Evolutionary conservation across 2,329 filamentous ascomycete species (phyloP).

Genomic region (Pyrenochaeta sp.): DNA sequence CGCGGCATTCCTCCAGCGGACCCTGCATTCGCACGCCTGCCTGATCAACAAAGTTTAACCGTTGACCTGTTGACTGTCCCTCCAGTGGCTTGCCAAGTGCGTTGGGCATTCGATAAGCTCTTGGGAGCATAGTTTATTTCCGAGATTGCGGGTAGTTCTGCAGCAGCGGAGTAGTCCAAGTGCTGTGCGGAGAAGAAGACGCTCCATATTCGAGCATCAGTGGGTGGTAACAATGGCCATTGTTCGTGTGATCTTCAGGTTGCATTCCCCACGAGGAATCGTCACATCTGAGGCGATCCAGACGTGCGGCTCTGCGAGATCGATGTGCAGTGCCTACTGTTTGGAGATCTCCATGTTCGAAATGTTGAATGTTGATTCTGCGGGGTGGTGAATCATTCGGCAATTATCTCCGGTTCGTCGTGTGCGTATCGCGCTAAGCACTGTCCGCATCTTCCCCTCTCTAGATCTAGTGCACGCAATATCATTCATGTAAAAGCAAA

Average conservation of each 20-base stretch:
- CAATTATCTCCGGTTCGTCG: constrained; percentile 7
- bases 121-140: constrained; percentile 26
- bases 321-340: constrained; percentile 9
- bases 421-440: constrained; percentile 4
- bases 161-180: constrained; percentile 4
- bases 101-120: constrained; percentile 19
- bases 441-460: background rate
- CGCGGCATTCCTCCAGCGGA: constrained; percentile 24
- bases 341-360: constrained; percentile 15
- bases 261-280: constrained; percentile 28
- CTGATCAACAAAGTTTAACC: constrained; percentile 28
- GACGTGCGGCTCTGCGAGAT: constrained; percentile 30
- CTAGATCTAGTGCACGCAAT: constrained; percentile 3
- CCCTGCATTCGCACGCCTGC: constrained; percentile 30
- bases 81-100: constrained; percentile 20
- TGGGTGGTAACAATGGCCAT: constrained; percentile 23
- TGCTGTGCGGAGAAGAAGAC: constrained; percentile 17
- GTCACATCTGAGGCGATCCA: constrained; percentile 25
- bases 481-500: background rate
- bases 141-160: constrained; percentile 11
- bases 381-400: constrained; percentile 8
- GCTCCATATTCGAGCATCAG: constrained; percentile 3
- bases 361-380: constrained; percentile 4
- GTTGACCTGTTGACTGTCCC: constrained; percentile 14
- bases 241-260: constrained; percentile 30